Evolutionary conservation across 2,329 filamentous ascomycete species (phyloP).

Genomic region (Claviceps sorghi): DNA sequence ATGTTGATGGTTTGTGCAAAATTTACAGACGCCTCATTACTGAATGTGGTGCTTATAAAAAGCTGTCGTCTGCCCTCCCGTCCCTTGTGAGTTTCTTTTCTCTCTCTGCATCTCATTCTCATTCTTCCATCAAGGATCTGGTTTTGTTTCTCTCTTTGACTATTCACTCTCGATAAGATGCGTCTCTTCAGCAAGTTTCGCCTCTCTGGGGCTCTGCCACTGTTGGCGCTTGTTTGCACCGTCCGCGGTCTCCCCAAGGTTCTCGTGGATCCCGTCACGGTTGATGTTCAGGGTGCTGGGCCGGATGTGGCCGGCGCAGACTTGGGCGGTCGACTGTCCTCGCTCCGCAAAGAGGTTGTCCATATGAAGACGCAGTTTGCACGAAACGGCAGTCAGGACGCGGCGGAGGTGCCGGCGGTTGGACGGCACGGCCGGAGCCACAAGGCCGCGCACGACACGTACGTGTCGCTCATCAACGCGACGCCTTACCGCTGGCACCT

Average conservation of each 20-base stretch:
- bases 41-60: too few relatives aligned
- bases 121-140: background rate
- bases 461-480: constrained; percentile 18
- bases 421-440: background rate
- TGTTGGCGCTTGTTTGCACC: background rate
- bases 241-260: background rate
- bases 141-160: background rate
- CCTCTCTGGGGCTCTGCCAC: background rate
- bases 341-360: background rate
- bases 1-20: too few relatives aligned
- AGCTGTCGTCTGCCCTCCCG: too few relatives aligned
- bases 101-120: background rate
- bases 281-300: background rate
- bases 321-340: background rate
- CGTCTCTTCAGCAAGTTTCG: background rate
- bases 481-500: constrained; percentile 18
- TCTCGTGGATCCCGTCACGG: background rate
- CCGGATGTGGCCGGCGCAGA: background rate
- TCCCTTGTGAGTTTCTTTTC: background rate
- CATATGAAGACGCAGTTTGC: background rate
- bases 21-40: too few relatives aligned
- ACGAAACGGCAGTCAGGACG: background rate
- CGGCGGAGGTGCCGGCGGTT: background rate
- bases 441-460: constrained; percentile 5
- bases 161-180: background rate